Conservation (phyloP, 495 filamentous ascomycete species). For the Cercophora samala region DNA sequence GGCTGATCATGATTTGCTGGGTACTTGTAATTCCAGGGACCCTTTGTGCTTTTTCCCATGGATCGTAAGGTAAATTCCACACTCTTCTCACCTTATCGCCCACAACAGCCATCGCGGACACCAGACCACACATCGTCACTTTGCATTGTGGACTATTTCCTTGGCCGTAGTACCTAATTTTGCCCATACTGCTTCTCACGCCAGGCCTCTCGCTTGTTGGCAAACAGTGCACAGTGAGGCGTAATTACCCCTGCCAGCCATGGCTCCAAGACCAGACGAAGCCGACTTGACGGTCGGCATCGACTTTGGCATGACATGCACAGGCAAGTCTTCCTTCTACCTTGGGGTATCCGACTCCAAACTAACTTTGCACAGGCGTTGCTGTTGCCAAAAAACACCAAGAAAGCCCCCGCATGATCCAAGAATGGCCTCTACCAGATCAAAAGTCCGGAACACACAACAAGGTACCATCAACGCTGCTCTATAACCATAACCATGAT, state of each 20-base stretch:
- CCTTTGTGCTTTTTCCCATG: not conserved
- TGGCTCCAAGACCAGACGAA: not conserved
- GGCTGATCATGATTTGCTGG: not conserved
- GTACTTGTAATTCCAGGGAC: not conserved
- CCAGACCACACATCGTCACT: no score
- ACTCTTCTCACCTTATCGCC: not conserved
- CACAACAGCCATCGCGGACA: no score
- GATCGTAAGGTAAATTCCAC: not conserved
- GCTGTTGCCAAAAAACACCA: not conserved
- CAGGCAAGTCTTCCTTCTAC: not conserved
- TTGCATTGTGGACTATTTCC: not conserved
- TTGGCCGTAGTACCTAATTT: not conserved
- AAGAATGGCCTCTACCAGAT: not conserved
- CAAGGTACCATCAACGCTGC: slow-evolving; percentile 1
- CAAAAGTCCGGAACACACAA: not conserved
- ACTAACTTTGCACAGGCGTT: not conserved
- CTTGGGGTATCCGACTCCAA: not conserved
- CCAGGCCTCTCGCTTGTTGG: not conserved
- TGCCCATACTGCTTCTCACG: not conserved
- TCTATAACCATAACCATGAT: not conserved
- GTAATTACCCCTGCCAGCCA: not conserved
- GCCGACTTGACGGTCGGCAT: not conserved
- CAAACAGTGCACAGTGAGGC: not conserved
- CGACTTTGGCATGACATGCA: slow-evolving; percentile 11
- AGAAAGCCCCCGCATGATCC: not conserved